Base-by-base conservation (phyloP, 495 filamentous ascomycete species). In the Trichoderma erinaceum region DNA sequence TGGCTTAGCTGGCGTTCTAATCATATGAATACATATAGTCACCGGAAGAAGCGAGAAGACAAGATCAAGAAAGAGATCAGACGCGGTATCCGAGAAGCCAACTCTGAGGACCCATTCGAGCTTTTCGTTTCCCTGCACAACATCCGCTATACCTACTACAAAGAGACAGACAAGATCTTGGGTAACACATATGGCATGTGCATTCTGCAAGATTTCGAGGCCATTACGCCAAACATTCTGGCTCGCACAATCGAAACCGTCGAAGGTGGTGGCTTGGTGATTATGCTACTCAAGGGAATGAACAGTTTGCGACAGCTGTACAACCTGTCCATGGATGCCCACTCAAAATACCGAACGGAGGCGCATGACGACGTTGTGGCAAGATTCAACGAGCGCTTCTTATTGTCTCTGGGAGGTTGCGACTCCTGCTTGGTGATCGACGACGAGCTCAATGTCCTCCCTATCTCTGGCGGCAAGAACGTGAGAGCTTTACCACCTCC, bases 111-210 rank as follows among this genome's bases (percentile, higher is more conserved):
- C 73, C 91, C 96, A 0, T 99, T 99, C 80, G 96, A 99, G 81
- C 84, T 98, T 69, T 99, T 99, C 80, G 89, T 99, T 75, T 93
- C 92, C 23, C 87, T 97, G 67, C 90, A 97, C 78, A 92, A 97
- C 75, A 97, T 99, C 72, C 91, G 96, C 71, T 99, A 98, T 86
- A 91, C 94, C 48, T 99, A 97, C 84, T 99, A 99, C 83, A 99
- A 99, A 79, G 96, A 99, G 79, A 98, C 96, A n/a, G 96, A 99
- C 69, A 97, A 97, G 82, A 98, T 99, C 75, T 78, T 99, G 48
- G 96, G 96, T 71, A 97, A 98, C 78, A 99, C 96, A 41, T 99
- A 94, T 75, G 95, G 96, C 70, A 98, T 98, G 91, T 97, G 93
- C 75, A 95, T 98, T 70, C 80, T 99, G 67, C 96, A 99, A 75